Evolutionary conservation across 345 rosid genomes (phyloP), one percentile per base, ranked within the genome.

Genomic region (Rhodomyrtus tomentosa): DNA sequence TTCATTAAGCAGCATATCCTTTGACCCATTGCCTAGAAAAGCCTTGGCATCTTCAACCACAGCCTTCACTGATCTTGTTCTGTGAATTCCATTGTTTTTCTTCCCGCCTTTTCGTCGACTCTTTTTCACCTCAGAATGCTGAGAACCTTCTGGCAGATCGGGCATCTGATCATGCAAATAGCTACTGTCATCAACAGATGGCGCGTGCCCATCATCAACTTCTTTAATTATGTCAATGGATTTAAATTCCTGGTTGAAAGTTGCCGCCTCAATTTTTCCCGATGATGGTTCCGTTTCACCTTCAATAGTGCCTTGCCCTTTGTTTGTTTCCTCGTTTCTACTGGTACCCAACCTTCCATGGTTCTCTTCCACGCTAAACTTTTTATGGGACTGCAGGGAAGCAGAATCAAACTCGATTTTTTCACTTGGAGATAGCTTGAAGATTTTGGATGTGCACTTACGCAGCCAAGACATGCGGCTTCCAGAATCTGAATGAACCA

Each of bases 361-460:
- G 52, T 86, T 88, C 81, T 84, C 89, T 86, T 86, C 87, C 58
- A 50, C 54, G 55, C 54, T 83, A 45, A 53, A 90, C 55, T 53
- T 86, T 2, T 50, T 53, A 50, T 87, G 42, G 49, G 86, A 82
- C 86, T 85, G 86, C 18, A 40, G 76, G 58, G 91, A 81, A 83
- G 84, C 85, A n/a, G 86, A 76, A 80, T 84, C 90, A 84, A 56
- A 83, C 62, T 87, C 90, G 73, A 81, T 86, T 90, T 53, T 91
- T 93, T 91, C 92, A 53, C 86, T 87, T 24, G 99, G 98, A 52
- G 98, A 93, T 54, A 91, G 87, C 85, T 91, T 90, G 84, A 93
- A 88, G 89, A 90, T 87, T 87, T 92, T 91, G 24, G 95, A 87
- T 82, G 92, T 89, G 84, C 94, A 90, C 89, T 87, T 95, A n/a